phyloP scores from a whole-genome alignment of 2,329 filamentous ascomycete genomes.

The Monosporascus sp. region DNA sequence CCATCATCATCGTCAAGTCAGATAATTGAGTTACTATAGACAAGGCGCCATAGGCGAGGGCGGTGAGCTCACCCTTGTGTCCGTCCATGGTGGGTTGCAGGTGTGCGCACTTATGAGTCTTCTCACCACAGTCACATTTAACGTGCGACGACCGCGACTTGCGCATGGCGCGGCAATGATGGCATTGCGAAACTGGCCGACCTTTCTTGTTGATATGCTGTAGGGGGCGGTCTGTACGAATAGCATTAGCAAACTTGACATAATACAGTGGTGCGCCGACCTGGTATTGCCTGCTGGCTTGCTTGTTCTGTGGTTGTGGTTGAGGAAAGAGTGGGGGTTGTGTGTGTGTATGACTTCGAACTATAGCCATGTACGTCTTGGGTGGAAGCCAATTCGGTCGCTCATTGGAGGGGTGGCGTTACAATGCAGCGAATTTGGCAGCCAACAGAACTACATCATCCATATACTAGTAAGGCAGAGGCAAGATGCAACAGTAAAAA shows the following conservation, averaged over 20 bases:
- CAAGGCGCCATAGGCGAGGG: conserved; percentile 7
- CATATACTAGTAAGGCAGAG: not conserved
- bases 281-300: too few species aligned
- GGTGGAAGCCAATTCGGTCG: not conserved
- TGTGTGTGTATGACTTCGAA: not conserved
- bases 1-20: conserved; percentile 21
- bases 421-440: not conserved
- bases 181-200: conserved; percentile 93
- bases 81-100: conserved; percentile 52
- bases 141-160: conserved; percentile 93
- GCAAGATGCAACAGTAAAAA: conserved; percentile 25
- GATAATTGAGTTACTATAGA: conserved; percentile 16
- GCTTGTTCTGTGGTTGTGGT: too few species aligned
- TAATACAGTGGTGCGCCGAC: too few species aligned
- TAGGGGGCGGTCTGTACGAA: conserved; percentile 70
- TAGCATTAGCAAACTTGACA: conserved; percentile 1
- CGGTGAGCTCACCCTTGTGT: conserved; percentile 49
- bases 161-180: conserved; percentile 91
- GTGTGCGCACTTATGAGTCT: conserved; percentile 67
- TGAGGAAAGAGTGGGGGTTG: not conserved
- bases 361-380: not conserved
- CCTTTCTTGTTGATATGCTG: conserved; percentile 97
- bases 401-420: not conserved
- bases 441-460: not conserved
- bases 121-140: conserved; percentile 96